Conservation (phyloP, 2,329 filamentous ascomycete species). For the Curvularia hawaiiensis region DNA sequence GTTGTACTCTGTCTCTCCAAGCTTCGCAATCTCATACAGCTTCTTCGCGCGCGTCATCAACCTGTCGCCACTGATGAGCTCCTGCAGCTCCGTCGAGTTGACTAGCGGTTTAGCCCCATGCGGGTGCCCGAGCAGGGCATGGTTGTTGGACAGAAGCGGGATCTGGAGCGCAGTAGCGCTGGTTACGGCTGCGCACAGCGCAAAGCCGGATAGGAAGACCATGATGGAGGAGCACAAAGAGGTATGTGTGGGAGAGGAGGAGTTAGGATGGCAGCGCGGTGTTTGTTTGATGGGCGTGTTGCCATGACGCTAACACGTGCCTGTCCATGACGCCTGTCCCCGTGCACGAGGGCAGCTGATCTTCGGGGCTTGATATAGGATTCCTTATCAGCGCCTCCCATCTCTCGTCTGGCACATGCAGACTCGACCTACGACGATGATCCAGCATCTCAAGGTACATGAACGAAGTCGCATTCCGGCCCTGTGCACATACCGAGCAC, state of each 20-base stretch:
- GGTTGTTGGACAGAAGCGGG: slow-evolving; percentile 34
- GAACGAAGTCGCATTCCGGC: not conserved
- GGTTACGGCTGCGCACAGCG: slow-evolving; percentile 36
- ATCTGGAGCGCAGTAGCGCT: slow-evolving; percentile 37
- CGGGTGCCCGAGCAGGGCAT: slow-evolving; percentile 29
- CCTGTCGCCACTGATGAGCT: slow-evolving; percentile 43
- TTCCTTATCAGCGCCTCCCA: not conserved
- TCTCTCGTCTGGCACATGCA: not conserved
- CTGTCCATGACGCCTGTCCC: slow-evolving; percentile 32
- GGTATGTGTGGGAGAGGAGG: slow-evolving; percentile 6
- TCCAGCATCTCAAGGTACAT: not conserved
- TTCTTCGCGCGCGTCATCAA: slow-evolving; percentile 42
- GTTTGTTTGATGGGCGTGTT: slow-evolving; percentile 27
- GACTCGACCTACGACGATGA: not conserved
- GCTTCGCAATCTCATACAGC: slow-evolving; percentile 50
- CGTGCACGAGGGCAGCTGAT: slow-evolving; percentile 19
- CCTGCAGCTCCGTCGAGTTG: slow-evolving; percentile 43
- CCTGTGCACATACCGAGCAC: not conserved
- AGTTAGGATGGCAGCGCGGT: slow-evolving; percentile 20
- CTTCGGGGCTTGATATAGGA: not conserved
- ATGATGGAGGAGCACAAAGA: slow-evolving; percentile 22
- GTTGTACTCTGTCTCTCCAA: slow-evolving; percentile 50
- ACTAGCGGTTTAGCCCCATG: slow-evolving; percentile 39
- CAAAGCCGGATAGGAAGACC: slow-evolving; percentile 34
- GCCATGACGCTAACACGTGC: slow-evolving; percentile 34